Evolutionary conservation across 2,329 filamentous ascomycete species (phyloP).

Genomic region (Ophiostoma quercus): DNA sequence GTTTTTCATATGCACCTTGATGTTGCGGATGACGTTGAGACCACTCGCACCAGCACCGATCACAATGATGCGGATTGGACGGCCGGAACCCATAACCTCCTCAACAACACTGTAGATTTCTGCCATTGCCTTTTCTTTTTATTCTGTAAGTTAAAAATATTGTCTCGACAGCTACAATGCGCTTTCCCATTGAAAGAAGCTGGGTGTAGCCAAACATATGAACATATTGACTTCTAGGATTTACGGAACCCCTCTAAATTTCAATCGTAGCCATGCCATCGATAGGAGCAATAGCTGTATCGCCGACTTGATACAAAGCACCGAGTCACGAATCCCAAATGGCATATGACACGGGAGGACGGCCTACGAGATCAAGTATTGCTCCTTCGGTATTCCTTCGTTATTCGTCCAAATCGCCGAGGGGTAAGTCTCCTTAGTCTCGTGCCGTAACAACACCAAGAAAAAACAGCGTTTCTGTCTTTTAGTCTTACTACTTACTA

Average conservation of each 20-base stretch:
- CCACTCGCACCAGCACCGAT: constrained; percentile 40
- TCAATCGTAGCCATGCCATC: background rate
- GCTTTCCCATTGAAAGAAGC: too few relatives aligned
- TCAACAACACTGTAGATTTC: constrained; percentile 21
- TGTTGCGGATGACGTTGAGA: constrained; percentile 20
- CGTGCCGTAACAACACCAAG: background rate
- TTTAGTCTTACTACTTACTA: background rate
- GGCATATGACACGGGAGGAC: background rate
- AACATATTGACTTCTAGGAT: background rate
- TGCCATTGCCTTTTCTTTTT: background rate
- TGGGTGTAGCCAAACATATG: background rate
- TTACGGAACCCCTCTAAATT: background rate
- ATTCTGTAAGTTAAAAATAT: background rate
- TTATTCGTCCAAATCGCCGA: background rate
- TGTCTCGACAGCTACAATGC: background rate
- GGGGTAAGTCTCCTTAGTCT: background rate
- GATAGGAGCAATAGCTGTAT: background rate
- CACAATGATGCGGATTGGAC: constrained; percentile 33
- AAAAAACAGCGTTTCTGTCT: background rate
- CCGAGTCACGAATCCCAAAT: background rate
- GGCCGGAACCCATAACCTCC: constrained; percentile 17
- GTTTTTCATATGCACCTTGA: constrained; percentile 23
- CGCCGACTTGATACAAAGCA: background rate
- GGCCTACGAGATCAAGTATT: background rate
- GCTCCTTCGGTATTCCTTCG: background rate